A percentile compares a stretch with the other conserved stretches of the same genome.
Conservation (phyloP, 2,329 filamentous ascomycete species). For the Colletotrichum musae region DNA sequence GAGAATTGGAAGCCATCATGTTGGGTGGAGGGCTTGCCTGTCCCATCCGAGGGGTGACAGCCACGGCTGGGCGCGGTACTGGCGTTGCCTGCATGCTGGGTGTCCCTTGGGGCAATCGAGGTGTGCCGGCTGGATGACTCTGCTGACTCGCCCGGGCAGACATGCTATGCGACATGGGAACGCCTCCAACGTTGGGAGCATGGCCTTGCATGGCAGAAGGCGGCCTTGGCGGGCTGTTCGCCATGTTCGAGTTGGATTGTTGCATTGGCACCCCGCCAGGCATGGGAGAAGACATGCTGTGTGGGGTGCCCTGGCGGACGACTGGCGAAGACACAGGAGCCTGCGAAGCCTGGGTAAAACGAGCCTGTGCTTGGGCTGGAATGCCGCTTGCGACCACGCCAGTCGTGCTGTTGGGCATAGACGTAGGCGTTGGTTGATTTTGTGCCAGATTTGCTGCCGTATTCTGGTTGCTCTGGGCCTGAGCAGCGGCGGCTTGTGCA, state of each 20-base stretch:
- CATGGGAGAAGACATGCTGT: slow-evolving; percentile 76
- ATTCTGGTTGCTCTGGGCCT: slow-evolving; percentile 47
- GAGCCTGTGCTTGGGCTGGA: slow-evolving; percentile 59
- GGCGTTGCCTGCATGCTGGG: slow-evolving; percentile 76
- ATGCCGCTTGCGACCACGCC: slow-evolving; percentile 55
- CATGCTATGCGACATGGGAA: slow-evolving; percentile 74
- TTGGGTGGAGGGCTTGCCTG: slow-evolving; percentile 74
- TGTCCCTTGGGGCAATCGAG: slow-evolving; percentile 72
- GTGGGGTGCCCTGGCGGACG: slow-evolving; percentile 73
- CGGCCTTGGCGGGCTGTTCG: slow-evolving; percentile 76
- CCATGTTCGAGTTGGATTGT: slow-evolving; percentile 76
- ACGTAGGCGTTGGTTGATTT: slow-evolving; percentile 52
- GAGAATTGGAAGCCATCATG: slow-evolving; percentile 71
- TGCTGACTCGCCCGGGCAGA: slow-evolving; percentile 76
- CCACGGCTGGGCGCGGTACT: slow-evolving; percentile 65
- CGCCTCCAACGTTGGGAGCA: slow-evolving; percentile 63
- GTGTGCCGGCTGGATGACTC: slow-evolving; percentile 75
- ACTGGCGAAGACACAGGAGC: slow-evolving; percentile 78
- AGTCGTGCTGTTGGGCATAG: slow-evolving; percentile 56
- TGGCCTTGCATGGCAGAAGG: slow-evolving; percentile 76
- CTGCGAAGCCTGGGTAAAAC: slow-evolving; percentile 73
- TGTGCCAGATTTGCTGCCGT: slow-evolving; percentile 45
- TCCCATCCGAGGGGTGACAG: slow-evolving; percentile 72
- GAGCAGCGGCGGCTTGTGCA: slow-evolving; percentile 48
- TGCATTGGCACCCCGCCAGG: slow-evolving; percentile 75